Percentiles rank a stretch among this genome's conserved stretches.
phyloP scores from a whole-genome alignment of 2,329 filamentous ascomycete species.

The Arthrinium phaeospermum region DNA sequence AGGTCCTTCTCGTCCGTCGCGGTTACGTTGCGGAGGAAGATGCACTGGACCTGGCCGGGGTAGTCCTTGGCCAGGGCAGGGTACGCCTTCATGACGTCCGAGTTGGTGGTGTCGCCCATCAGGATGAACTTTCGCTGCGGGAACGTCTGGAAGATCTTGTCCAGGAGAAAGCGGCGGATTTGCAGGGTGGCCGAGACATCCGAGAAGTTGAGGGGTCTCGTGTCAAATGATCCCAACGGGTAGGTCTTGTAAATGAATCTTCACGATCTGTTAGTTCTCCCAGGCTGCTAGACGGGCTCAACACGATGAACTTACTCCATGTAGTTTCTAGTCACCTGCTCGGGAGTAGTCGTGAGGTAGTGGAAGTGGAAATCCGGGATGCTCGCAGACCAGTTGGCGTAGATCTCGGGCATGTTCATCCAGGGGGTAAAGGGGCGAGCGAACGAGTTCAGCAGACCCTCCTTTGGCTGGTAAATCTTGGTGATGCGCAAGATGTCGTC shows the following conservation, averaged over 20 bases:
- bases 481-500: conserved; percentile 83
- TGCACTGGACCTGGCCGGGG: conserved; percentile 76
- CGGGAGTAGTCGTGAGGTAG: conserved; percentile 81
- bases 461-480: conserved; percentile 77
- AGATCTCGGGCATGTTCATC: conserved; percentile 82
- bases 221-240: conserved; percentile 78
- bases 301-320: conserved; percentile 59
- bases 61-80: conserved; percentile 67
- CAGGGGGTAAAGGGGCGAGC: conserved; percentile 72
- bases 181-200: conserved; percentile 73
- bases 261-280: conserved; percentile 14
- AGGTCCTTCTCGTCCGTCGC: conserved; percentile 69
- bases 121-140: conserved; percentile 77
- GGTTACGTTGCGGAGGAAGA: conserved; percentile 76
- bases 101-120: conserved; percentile 77
- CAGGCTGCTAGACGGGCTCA: background rate
- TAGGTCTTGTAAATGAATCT: conserved; percentile 78
- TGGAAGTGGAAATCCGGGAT: conserved; percentile 77
- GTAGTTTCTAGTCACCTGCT: conserved; percentile 78
- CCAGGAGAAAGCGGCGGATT: conserved; percentile 72
- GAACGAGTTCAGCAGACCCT: conserved; percentile 79
- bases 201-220: conserved; percentile 79
- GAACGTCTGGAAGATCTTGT: conserved; percentile 76
- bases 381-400: conserved; percentile 74
- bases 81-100: conserved; percentile 74